These are phyloP conservation scores for Domatiomyces globalis DNA, from an alignment of 2,329 filamentous ascomycete genomes.

Conservation along the genomic window DNA sequence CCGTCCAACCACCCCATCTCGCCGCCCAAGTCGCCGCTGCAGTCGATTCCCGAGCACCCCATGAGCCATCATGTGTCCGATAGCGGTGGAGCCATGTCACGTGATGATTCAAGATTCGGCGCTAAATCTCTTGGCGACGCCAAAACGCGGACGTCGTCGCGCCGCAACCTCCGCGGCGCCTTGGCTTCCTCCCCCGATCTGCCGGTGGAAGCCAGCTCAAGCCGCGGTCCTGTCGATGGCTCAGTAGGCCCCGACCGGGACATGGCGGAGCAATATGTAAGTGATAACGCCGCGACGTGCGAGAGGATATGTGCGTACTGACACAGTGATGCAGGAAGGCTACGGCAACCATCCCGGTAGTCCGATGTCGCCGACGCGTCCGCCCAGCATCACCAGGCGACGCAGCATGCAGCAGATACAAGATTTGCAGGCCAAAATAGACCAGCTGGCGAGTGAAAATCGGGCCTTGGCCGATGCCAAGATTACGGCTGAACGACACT, in stretches of 20 bases:
- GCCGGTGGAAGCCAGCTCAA: background rate
- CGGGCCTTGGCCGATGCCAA: constrained; percentile 61
- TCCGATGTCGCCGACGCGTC: constrained; percentile 81
- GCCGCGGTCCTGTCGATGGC: background rate
- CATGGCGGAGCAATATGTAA: constrained; percentile 91
- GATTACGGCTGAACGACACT: constrained; percentile 50
- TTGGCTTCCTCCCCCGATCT: constrained; percentile 16
- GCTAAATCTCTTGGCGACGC: constrained; percentile 20
- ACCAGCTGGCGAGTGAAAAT: constrained; percentile 77
- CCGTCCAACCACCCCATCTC: constrained; percentile 18
- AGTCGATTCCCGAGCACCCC: constrained; percentile 36
- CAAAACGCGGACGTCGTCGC: constrained; percentile 31
- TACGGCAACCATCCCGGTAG: constrained; percentile 75
- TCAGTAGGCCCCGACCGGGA: constrained; percentile 41
- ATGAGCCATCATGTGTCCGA: constrained; percentile 25
- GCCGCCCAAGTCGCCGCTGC: constrained; percentile 28
- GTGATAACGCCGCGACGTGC: constrained; percentile 29
- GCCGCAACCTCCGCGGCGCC: constrained; percentile 24
- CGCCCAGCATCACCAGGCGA: constrained; percentile 88
- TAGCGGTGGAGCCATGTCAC: constrained; percentile 6
- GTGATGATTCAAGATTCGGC: background rate
- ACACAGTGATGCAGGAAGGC: constrained; percentile 53
- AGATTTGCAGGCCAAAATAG: constrained; percentile 74
- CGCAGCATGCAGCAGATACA: constrained; percentile 90
- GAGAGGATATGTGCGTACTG: constrained; percentile 8